Percentiles rank a stretch among this genome's conserved stretches.
phyloP scores from a whole-genome alignment of 371 early-diverging fungal species.

The Syncephalis plumigaleata region DNA sequence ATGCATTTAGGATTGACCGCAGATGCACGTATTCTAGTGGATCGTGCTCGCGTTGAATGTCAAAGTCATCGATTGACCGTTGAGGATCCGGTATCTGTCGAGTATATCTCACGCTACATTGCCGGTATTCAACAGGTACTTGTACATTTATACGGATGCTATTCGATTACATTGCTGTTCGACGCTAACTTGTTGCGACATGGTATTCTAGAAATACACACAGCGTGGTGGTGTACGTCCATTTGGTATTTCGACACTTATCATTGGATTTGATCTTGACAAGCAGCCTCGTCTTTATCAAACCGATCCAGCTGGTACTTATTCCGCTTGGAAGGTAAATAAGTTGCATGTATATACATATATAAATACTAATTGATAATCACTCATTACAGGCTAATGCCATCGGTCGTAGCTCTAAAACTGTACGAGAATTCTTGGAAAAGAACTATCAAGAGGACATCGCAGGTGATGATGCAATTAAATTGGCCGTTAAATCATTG shows the following conservation, averaged over 20 bases:
- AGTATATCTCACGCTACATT: constrained; percentile 96
- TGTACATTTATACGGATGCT: not conserved
- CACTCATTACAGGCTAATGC: constrained; percentile 50
- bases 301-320: constrained; percentile 99
- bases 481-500: constrained; percentile 80
- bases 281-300: constrained; percentile 87
- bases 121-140: constrained; percentile 91
- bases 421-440: constrained; percentile 93
- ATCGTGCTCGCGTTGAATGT: constrained; percentile 95
- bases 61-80: constrained; percentile 93
- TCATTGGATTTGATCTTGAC: constrained; percentile 82
- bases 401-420: constrained; percentile 92
- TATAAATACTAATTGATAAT: not conserved
- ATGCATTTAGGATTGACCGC: constrained; percentile 62
- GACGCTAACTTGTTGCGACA: not conserved
- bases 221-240: constrained; percentile 98
- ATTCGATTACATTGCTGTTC: not conserved
- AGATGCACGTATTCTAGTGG: constrained; percentile 91
- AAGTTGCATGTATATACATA: not conserved
- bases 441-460: constrained; percentile 86
- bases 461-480: constrained; percentile 61
- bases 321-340: constrained; percentile 88
- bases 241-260: constrained; percentile 95
- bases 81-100: constrained; percentile 94
- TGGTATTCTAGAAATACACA: constrained; percentile 77